These are phyloP conservation scores for Trichosanthes cucumerina DNA, from an alignment of 306 rosid species.

Conservation along the genomic window DNA sequence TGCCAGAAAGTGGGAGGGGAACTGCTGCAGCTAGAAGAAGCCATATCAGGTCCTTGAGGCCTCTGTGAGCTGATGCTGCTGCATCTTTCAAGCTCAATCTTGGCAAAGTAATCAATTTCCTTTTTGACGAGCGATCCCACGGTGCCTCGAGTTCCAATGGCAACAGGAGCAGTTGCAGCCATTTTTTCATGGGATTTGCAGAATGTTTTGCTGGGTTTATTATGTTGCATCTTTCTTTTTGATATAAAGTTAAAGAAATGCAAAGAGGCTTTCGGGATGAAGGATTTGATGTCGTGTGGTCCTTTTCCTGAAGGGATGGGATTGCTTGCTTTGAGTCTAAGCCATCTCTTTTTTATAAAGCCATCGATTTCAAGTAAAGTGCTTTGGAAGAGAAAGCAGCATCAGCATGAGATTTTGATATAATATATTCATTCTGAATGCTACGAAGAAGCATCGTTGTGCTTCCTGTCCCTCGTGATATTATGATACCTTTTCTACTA, in stretches of 20 bases:
- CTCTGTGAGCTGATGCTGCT: conserved; percentile 25
- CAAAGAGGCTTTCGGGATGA: conserved; percentile 31
- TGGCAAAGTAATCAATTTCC: conserved; percentile 68
- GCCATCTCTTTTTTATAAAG: conserved; percentile 26
- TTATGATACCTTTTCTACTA: neutral
- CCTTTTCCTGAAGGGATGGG: conserved; percentile 14
- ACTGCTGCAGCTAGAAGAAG: conserved; percentile 24
- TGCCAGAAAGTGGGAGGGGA: conserved; percentile 45
- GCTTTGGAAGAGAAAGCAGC: conserved; percentile 23
- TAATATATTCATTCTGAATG: conserved; percentile 5
- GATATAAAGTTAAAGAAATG: conserved; percentile 9
- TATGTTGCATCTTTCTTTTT: conserved; percentile 21
- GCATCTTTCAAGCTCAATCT: conserved; percentile 43
- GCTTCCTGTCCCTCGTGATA: neutral
- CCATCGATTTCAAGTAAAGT: conserved; percentile 2
- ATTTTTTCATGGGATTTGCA: conserved; percentile 32
- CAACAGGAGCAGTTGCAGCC: conserved; percentile 52
- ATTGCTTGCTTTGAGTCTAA: conserved; percentile 34
- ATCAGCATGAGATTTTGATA: conserved; percentile 35
- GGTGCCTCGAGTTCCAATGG: conserved; percentile 78
- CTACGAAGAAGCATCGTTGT: neutral
- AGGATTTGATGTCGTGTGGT: conserved; percentile 28
- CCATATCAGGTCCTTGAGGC: conserved; percentile 19
- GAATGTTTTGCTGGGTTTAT: conserved; percentile 23
- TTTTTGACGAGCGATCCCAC: conserved; percentile 63